Base-by-base conservation (phyloP, 257 asterid genomes). In the Pogostemon cablin region DNA sequence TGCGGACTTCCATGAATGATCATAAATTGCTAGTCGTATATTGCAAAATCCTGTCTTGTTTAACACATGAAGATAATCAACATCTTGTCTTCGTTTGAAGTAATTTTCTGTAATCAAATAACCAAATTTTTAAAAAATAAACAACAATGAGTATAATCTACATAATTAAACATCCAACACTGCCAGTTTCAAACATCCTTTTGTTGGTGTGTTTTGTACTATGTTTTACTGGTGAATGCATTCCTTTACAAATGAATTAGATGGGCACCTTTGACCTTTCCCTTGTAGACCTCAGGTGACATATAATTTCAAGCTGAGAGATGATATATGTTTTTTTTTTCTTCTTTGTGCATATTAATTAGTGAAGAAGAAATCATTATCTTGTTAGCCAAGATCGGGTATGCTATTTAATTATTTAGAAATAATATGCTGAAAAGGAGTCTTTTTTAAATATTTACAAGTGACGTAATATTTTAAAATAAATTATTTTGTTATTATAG, bases 401-500 rank as follows among this genome's bases (percentile, higher is more conserved):
- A 44, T 39, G 65, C 49, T 41, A 63, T 52, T 67, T 54, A n/a
- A 32, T 67, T 60, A 42, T 47, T 61, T 73, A n/a, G 53, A 48
- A 70, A 38, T 46, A 54, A 54, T 34, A 25, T 25, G 52, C 61
- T 80, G 69, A 65, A 20, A 72, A 62, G 34, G 9, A 15, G 56
- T 12, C 6, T 71, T 48, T 42, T 49, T 54, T 71, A 48, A 25
- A 7, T 5, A 17, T 66, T 69, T 12, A 35, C 32, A n/a, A 63
- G 39, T 62, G 69, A 50, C 50, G 25, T 64, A 42, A 52, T 59
- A 44, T 50, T 64, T 25, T 74, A 35, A 9, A 58, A 68, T 67
- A 54, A 65, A n/a, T 46, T 75, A 11, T 44, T 78, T 79, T 80
- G 68, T 68, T 56, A 78, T 72, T 17, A 58, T 80, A 95, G 99